Percentiles rank a stretch among this genome's conserved stretches.
Conservation (phyloP, 768 basidiomycete genomes). For the Xerocomus brunneocitrinus region DNA sequence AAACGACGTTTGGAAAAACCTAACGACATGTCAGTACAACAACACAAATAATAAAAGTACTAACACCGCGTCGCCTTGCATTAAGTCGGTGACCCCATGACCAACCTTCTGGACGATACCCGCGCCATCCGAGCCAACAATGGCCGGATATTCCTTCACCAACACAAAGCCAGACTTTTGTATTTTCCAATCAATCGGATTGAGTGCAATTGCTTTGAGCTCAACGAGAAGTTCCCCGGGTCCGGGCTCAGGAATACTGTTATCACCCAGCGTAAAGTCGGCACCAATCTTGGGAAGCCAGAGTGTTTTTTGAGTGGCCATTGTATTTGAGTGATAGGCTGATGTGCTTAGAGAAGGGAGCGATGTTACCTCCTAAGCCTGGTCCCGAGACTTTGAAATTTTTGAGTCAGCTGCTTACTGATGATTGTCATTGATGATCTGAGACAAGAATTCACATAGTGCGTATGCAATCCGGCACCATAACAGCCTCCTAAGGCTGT, state of each 20-base stretch:
- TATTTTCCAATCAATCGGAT: slow-evolving; percentile 38
- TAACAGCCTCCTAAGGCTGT: too few relatives aligned
- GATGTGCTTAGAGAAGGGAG: too few relatives aligned
- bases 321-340: not conserved
- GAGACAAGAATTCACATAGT: too few relatives aligned
- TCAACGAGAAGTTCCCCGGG: slow-evolving; percentile 41
- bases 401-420: too few relatives aligned
- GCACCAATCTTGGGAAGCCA: slow-evolving; percentile 14
- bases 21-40: not conserved
- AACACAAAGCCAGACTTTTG: slow-evolving; percentile 5
- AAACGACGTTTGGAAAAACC: slow-evolving; percentile 10
- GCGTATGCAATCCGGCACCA: too few relatives aligned
- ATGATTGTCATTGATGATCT: too few relatives aligned
- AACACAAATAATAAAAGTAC: not conserved
- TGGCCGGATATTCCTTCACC: slow-evolving; percentile 33
- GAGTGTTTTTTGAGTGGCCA: slow-evolving; percentile 14
- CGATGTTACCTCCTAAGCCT: too few relatives aligned
- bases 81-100: slow-evolving; percentile 31
- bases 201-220: slow-evolving; percentile 37
- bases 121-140: slow-evolving; percentile 36
- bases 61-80: slow-evolving; percentile 30
- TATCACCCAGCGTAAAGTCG: slow-evolving; percentile 4
- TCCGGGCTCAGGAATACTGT: slow-evolving; percentile 33
- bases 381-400: too few relatives aligned
- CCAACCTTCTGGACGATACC: slow-evolving; percentile 37